Base-by-base conservation (phyloP, 2,329 filamentous ascomycete species). In the Phoma sp. region DNA sequence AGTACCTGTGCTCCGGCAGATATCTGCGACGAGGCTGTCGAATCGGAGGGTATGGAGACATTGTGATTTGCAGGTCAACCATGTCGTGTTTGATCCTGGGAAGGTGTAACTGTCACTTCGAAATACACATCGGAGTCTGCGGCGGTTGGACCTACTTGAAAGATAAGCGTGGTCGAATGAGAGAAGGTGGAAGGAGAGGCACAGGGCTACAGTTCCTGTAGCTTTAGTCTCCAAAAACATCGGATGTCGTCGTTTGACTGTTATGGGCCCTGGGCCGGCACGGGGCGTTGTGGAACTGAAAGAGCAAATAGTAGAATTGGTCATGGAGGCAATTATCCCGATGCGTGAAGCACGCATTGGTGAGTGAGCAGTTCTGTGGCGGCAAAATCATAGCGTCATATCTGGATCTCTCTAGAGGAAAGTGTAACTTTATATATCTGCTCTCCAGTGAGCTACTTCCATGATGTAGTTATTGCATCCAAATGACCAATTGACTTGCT, bases 111-210 rank as follows among this genome's bases (percentile, higher is more conserved):
- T 46, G 13, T 13, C 41, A 21, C 37, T 36, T 13, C 22, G 41
- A 43, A 33, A 25, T n/a, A 32, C 45, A 41, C 37, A 41, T 39
- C 52, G 45, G 45, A 55, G 40, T 13, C 45, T 19, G 10, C 24
- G 33, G 52, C 46, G 36, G 29, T 19, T 36, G 39, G 29, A 27
- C 29, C 29, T 15, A 37, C 21, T 41, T 17, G 35, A 37, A 37
- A n/a, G 10, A 15, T 17, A 17, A 19, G 25, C n/a, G 12, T 25
- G 37, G 21, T 36, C 37, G 39, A 47, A 29, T 43, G 13, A n/a
- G 24, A 25, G 15, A 10, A 24, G 19, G 7, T 32, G 25, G 38
- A 27, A 17, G 15, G 7, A 24, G 19, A 35, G 32, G 13, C 13
- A 27, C 38, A 25, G 15, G 32, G 43, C n/a, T 10, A n/a, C 27